Conservation (phyloP, 306 rosid species). For the Ammopiptanthus mongolicus region DNA sequence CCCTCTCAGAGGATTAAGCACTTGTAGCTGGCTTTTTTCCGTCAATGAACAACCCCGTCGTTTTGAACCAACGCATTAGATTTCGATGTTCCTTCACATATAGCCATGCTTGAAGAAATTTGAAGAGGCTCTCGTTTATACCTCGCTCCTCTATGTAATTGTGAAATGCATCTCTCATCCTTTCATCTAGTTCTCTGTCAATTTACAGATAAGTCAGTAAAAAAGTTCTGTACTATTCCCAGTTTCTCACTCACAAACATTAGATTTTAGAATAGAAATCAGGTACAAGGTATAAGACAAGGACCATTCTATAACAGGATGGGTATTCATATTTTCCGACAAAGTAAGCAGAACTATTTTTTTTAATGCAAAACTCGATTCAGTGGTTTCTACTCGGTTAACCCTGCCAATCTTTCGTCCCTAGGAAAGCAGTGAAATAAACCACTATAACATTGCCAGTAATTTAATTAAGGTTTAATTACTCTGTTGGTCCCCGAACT, state of each 20-base stretch:
- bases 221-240: background rate
- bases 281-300: background rate
- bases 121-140: slow-evolving; percentile 69
- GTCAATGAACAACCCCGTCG: slow-evolving; percentile 55
- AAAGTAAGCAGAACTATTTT: background rate
- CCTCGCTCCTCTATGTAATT: slow-evolving; percentile 86
- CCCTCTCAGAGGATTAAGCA: slow-evolving; percentile 21
- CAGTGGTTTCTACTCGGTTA: background rate
- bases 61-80: slow-evolving; percentile 82
- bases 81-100: slow-evolving; percentile 89
- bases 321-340: background rate
- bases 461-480: background rate
- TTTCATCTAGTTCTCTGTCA: slow-evolving; percentile 78
- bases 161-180: slow-evolving; percentile 74
- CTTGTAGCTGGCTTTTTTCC: slow-evolving; percentile 42
- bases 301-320: background rate
- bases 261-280: background rate
- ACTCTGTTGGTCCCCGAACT: no score
- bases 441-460: background rate
- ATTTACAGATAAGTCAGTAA: background rate
- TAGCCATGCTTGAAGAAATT: slow-evolving; percentile 92
- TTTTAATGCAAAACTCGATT: background rate
- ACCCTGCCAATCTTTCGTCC: background rate
- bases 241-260: background rate
- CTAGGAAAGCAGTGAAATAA: background rate